Conservation (phyloP, 2,329 filamentous ascomycete genomes). For the Diaporthe velutina region DNA sequence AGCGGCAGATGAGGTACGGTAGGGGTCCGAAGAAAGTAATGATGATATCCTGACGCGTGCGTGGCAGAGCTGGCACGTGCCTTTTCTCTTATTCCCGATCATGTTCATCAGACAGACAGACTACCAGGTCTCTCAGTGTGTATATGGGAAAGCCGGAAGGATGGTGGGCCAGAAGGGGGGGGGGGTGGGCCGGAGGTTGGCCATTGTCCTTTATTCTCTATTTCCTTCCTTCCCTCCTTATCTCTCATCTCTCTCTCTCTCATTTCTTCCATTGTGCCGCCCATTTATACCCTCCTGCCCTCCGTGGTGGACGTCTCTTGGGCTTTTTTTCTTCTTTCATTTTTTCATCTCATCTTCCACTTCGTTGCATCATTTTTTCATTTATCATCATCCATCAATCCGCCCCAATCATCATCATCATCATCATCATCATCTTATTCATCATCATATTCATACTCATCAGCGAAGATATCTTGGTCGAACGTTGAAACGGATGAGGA, state of each 20-base stretch:
- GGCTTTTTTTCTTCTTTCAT: not conserved
- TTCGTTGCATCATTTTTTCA: not conserved
- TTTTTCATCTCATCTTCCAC: not conserved
- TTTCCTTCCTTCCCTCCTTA: not conserved
- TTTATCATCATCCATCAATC: not conserved
- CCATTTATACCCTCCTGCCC: slow-evolving; percentile 32
- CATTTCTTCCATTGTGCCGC: not conserved
- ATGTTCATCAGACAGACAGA: slow-evolving; percentile 31
- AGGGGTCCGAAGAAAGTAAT: not conserved
- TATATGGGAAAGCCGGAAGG: slow-evolving; percentile 6
- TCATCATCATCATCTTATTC: not conserved
- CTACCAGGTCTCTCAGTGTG: slow-evolving; percentile 29
- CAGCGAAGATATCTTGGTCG: slow-evolving; percentile 15
- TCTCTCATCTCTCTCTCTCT: not conserved
- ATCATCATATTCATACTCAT: slow-evolving; percentile 4
- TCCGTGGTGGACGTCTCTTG: slow-evolving; percentile 28
- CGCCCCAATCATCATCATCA: not conserved
- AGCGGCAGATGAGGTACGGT: not conserved
- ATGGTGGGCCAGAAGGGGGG: too few relatives aligned
- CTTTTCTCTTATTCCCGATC: slow-evolving; percentile 1
- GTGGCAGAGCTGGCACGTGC: slow-evolving; percentile 16
- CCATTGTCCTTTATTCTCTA: not conserved
- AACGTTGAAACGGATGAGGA: slow-evolving; percentile 18
- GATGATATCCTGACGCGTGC: slow-evolving; percentile 12
- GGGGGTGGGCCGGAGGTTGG: not conserved